Percentiles rank a stretch among this genome's conserved stretches.
Conservation (phyloP, 257 asterid species). For the Thymus quinquecostatus region DNA sequence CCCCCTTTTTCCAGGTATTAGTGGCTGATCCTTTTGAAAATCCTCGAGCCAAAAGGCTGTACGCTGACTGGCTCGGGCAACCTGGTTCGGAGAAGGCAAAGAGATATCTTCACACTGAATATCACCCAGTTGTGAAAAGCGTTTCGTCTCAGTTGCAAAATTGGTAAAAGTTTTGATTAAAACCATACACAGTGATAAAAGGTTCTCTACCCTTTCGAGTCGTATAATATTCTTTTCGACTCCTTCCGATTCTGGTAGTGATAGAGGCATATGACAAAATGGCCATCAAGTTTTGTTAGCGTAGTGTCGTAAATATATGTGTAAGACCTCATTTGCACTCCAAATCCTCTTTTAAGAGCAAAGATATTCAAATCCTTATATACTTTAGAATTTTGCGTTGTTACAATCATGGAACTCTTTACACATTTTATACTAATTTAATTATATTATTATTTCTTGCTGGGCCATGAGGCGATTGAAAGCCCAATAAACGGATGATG, state of each 20-base stretch:
- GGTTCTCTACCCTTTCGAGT: not conserved
- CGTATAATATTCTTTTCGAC: not conserved
- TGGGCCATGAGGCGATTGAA: too few species aligned
- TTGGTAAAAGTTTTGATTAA: constrained; percentile 53
- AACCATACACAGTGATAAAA: constrained; percentile 21
- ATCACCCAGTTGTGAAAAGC: constrained; percentile 82
- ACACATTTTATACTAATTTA: too few species aligned
- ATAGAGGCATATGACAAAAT: constrained; percentile 25
- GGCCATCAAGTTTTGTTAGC: constrained; percentile 52
- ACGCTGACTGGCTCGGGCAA: constrained; percentile 79
- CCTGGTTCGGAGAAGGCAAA: constrained; percentile 91
- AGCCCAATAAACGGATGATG: too few species aligned
- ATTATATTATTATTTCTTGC: too few species aligned
- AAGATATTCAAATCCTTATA: too few species aligned
- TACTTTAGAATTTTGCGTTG: too few species aligned
- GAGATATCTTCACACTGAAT: constrained; percentile 70
- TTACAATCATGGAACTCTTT: too few species aligned
- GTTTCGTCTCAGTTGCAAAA: constrained; percentile 84
- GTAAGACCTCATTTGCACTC: not conserved
- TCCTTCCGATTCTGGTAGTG: constrained; percentile 20
- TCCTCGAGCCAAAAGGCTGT: constrained; percentile 54
- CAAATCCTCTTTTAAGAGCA: too few species aligned
- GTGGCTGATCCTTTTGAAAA: constrained; percentile 69
- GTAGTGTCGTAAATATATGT: constrained; percentile 15
- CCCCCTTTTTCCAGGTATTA: constrained; percentile 49